Conservation (phyloP, 1,139 yeast species). For the Schwanniomyces etchellsii region DNA sequence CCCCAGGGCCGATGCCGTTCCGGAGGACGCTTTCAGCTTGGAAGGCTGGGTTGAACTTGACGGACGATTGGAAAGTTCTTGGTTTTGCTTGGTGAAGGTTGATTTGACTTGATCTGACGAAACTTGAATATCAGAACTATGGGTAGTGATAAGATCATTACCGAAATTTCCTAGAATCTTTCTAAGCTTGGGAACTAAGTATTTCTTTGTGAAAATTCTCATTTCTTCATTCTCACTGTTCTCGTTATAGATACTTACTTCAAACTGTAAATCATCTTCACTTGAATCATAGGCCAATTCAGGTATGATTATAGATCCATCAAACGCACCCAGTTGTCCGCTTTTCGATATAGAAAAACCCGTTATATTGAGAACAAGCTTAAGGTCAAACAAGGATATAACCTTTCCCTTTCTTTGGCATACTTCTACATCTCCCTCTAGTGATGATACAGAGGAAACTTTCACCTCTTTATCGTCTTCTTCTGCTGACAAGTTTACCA, state of each 20-base stretch:
- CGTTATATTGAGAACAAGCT: conserved; percentile 53
- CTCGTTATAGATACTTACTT: conserved; percentile 62
- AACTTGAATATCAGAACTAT: conserved; percentile 86
- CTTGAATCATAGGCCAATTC: conserved; percentile 95
- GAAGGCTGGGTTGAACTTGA: conserved; percentile 11
- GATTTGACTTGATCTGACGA: conserved; percentile 61
- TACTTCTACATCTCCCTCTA: conserved; percentile 95
- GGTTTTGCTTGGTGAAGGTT: conserved; percentile 61
- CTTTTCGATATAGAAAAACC: conserved; percentile 31
- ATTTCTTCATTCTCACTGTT: conserved; percentile 47
- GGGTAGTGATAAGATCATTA: conserved; percentile 62
- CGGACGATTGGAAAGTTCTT: conserved; percentile 23
- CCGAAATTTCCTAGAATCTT: conserved; percentile 61
- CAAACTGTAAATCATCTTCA: conserved; percentile 78
- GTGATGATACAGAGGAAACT: conserved; percentile 54
- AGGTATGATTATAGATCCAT: conserved; percentile 78
- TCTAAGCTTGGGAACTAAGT: conserved; percentile 68
- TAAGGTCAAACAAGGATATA: conserved; percentile 82
- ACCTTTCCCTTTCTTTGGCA: conserved; percentile 96
- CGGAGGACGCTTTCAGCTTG: conserved; percentile 1
- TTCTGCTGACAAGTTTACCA: conserved; percentile 45
- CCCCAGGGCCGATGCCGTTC: conserved; percentile 3
- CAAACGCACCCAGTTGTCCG: conserved; percentile 27
- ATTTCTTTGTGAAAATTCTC: conserved; percentile 47
- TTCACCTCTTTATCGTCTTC: conserved; percentile 30